These are phyloP conservation scores for Aspergillus nomiae DNA, from an alignment of 2,329 filamentous ascomycete genomes.

Conservation along the genomic window DNA sequence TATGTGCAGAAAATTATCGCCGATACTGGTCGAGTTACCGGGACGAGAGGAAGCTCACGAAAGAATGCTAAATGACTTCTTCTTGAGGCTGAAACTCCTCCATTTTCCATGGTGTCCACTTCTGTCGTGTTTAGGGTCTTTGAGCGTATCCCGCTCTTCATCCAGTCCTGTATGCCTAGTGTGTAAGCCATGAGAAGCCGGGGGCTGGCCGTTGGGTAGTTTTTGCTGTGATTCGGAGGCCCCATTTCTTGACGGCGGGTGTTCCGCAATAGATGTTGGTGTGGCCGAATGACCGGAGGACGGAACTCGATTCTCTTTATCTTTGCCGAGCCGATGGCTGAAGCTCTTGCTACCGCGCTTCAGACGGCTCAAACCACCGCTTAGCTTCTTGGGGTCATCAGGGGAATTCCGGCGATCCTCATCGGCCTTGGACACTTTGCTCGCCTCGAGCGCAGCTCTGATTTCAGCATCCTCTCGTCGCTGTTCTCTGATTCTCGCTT, in stretches of 20 bases:
- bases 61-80: conserved; percentile 46
- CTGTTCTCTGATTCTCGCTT: conserved; percentile 51
- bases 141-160: conserved; percentile 22
- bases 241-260: conserved; percentile 13
- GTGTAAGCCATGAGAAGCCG: conserved; percentile 4
- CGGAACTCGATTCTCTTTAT: conserved; percentile 38
- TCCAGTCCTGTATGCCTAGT: conserved; percentile 18
- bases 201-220: conserved; percentile 8
- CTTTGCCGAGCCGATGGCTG: conserved; percentile 64
- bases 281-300: conserved; percentile 27
- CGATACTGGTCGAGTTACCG: conserved; percentile 1
- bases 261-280: conserved; percentile 21
- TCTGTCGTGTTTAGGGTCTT: conserved; percentile 23
- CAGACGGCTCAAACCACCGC: conserved; percentile 62
- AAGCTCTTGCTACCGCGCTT: conserved; percentile 76
- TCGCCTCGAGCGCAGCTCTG: conserved; percentile 65
- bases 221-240: conserved; percentile 15
- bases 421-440: conserved; percentile 63
- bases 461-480: conserved; percentile 62
- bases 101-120: conserved; percentile 30
- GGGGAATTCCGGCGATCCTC: conserved; percentile 44
- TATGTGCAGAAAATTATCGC: conserved; percentile 32
- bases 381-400: conserved; percentile 46
- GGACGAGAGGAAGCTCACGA: conserved; percentile 14
- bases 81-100: conserved; percentile 47